Conservation (phyloP, 495 filamentous ascomycete genomes). For the Geoglossum glabrum region DNA sequence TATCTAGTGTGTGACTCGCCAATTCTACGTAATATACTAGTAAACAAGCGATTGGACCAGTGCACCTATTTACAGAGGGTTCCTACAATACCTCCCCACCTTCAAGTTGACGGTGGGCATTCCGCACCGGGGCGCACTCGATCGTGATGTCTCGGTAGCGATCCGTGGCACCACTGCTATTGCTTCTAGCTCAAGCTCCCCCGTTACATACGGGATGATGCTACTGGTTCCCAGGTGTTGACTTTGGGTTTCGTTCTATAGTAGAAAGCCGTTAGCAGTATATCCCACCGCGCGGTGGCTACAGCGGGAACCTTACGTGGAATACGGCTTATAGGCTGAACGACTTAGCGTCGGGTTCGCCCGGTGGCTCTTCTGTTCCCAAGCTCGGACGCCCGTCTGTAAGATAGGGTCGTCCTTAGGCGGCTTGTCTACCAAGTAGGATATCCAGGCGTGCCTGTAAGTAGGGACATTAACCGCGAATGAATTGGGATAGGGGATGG, state of each 20-base stretch:
- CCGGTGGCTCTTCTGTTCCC: slow-evolving; percentile 57
- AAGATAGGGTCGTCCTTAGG: slow-evolving; percentile 56
- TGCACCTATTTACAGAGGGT: background rate
- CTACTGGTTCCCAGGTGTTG: slow-evolving; percentile 5
- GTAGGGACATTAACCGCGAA: background rate
- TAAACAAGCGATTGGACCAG: background rate
- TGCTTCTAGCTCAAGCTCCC: no score
- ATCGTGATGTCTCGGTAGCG: no score
- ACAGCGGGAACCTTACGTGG: slow-evolving; percentile 40
- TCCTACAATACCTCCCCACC: background rate
- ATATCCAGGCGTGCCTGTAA: slow-evolving; percentile 84
- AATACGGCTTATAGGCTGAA: slow-evolving; percentile 79
- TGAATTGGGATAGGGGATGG: background rate
- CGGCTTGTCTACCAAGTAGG: slow-evolving; percentile 77
- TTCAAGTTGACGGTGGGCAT: background rate
- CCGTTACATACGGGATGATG: background rate
- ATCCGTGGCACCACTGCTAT: no score
- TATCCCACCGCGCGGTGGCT: background rate
- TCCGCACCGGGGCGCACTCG: no score
- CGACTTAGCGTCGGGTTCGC: slow-evolving; percentile 53
- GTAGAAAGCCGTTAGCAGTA: background rate
- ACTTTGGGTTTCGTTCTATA: slow-evolving; percentile 7
- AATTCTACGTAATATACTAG: background rate
- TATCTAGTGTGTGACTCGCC: background rate
- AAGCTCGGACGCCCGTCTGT: slow-evolving; percentile 39